Base-by-base conservation (phyloP, 2,329 filamentous ascomycete species). In the Leptographium radiaticola region DNA sequence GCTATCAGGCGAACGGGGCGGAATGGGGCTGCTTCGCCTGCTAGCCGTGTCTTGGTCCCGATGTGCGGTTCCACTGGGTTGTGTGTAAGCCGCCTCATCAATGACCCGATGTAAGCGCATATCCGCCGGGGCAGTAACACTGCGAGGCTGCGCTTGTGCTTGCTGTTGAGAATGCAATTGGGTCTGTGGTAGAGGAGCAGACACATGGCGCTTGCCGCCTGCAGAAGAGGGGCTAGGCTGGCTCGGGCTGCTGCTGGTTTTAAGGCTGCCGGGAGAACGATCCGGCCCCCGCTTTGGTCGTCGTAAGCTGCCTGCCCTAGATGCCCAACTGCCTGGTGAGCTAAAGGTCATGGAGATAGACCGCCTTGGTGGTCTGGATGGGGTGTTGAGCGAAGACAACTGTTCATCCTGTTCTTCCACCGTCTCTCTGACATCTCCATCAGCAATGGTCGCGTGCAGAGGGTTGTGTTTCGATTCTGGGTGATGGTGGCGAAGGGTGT, bases 321-420 rank as follows among this genome's bases (percentile, higher is more conserved):
- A 68, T 57, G 81, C 75, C 78, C 79, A 82, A 50, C 68, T 75
- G 50, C 68, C 71, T 16, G 79, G 72, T 2, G 79, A 77, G 56
- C 71, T 71, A 56, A 84, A 79, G 53, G 80, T 77, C 71, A 80
- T 75, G 16, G 81, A 83, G 31, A 79, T 68, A 16, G 80, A 81
- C 55, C 76, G 73, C 53, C 70, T 72, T 13, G 75, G 67, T 51
- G 65, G 69, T 59, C 71, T 74, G 9, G 71, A 68, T 2, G 72
- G 70, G 2, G 71, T 71, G 33, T 65, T 65, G 40, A 73, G 69
- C 2, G 65, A 62, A 2, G 67, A 57, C 1, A 51, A 33, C 30
- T 39, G 34, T 4, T 49, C 51, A 38, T 38, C 47, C 3, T 51
- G 46, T 4, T 47, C 45, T 20, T 46, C 46, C 34, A 47, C 52